Evolutionary conservation across 306 rosid genomes (phyloP).

Genomic region (Sphenostylis stenocarpa): DNA sequence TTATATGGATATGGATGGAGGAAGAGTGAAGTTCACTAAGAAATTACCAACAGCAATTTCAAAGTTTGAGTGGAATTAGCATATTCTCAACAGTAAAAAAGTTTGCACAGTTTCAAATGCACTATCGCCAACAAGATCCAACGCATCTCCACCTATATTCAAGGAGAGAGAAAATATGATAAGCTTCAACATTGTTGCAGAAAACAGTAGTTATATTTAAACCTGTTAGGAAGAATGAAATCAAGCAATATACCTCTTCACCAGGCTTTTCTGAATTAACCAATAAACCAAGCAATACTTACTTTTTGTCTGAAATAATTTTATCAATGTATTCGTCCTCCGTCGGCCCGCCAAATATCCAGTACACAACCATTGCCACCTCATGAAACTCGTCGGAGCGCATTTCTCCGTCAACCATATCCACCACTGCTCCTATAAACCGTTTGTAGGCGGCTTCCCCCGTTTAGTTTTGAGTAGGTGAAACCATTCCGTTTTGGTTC

Average conservation of each 20-base stretch:
- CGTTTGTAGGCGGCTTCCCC: constrained; percentile 62
- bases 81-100: constrained; percentile 66
- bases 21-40: constrained; percentile 23
- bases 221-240: constrained; percentile 15
- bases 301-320: constrained; percentile 50
- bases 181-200: constrained; percentile 25
- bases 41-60: constrained; percentile 12
- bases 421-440: constrained; percentile 78
- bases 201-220: constrained; percentile 6
- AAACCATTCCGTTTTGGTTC: too few species aligned
- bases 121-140: constrained; percentile 93
- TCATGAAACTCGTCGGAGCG: constrained; percentile 84
- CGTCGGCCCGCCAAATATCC: constrained; percentile 26
- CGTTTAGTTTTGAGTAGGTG: too few species aligned
- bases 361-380: constrained; percentile 50
- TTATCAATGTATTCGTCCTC: constrained; percentile 39
- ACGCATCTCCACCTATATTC: constrained; percentile 87
- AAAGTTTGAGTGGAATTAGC: constrained; percentile 17
- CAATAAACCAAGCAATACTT: too few species aligned
- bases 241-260: constrained; percentile 74
- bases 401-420: constrained; percentile 79
- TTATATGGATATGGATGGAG: neutral
- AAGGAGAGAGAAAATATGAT: constrained; percentile 24
- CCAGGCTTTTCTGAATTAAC: constrained; percentile 90
- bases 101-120: constrained; percentile 91